These are phyloP conservation scores for Sugiyamaella boreocaroliniensis DNA, from an alignment of 805 yeast genomes.

Conservation along the genomic window DNA sequence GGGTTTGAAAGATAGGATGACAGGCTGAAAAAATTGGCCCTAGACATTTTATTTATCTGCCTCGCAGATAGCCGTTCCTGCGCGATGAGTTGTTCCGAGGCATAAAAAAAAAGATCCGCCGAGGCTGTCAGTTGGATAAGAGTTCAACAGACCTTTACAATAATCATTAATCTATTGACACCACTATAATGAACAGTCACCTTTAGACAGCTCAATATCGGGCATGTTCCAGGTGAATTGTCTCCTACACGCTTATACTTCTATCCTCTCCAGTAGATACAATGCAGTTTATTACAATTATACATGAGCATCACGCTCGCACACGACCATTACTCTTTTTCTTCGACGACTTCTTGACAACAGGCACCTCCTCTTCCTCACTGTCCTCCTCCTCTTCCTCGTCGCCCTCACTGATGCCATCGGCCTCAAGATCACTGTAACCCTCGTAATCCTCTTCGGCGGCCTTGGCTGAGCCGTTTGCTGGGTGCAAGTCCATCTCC, in stretches of 20 bases:
- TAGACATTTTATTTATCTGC: background rate
- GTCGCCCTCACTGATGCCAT: constrained; percentile 7
- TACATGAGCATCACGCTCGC: background rate
- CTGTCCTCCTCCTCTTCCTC: constrained; percentile 20
- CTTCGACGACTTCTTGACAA: background rate
- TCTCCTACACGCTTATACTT: no score
- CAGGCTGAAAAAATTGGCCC: background rate
- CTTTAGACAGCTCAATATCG: no score
- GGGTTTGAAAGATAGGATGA: no score
- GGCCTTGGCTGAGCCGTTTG: constrained; percentile 25
- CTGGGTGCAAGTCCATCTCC: constrained; percentile 29
- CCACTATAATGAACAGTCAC: no score
- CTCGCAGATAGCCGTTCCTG: background rate
- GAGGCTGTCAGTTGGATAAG: no score
- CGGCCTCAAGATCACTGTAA: constrained; percentile 14
- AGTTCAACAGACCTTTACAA: no score
- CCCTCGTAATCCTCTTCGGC: constrained; percentile 11
- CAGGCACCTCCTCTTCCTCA: constrained; percentile 8
- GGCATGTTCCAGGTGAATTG: no score
- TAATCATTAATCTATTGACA: no score
- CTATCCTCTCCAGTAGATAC: no score
- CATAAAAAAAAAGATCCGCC: background rate
- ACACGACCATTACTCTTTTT: constrained; percentile 1
- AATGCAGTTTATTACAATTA: background rate
- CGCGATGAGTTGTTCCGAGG: background rate